phyloP scores from a whole-genome alignment of 106 monocot genomes.

The Apostasia shenzhenica region DNA sequence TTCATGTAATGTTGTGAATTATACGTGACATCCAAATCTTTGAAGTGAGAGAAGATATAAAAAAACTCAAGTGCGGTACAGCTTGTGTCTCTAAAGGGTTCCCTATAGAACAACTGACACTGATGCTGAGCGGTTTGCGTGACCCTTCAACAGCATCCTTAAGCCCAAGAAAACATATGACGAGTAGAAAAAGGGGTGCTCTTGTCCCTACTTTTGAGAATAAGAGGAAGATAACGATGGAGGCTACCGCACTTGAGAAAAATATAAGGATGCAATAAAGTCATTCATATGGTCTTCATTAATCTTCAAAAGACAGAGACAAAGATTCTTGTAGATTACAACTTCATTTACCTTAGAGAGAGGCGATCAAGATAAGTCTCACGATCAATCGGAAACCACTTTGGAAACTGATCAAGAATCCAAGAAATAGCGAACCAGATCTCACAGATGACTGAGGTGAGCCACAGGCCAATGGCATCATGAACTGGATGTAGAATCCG shows the following conservation, averaged over 20 bases:
- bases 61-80: background rate
- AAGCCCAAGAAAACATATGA: too few species aligned
- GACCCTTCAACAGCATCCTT: too few species aligned
- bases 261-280: too few species aligned
- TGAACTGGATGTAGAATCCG: slow-evolving; percentile 75
- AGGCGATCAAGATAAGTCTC: slow-evolving; percentile 98
- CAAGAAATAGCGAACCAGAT: slow-evolving; percentile 96
- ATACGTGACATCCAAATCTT: background rate
- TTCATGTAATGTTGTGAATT: too few species aligned
- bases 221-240: background rate
- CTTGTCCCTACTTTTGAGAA: background rate
- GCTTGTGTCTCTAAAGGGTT: background rate
- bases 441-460: slow-evolving; percentile 87
- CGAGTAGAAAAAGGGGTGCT: too few species aligned
- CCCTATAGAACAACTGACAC: background rate
- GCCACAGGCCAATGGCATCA: slow-evolving; percentile 82
- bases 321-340: too few species aligned
- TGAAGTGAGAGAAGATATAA: background rate
- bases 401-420: slow-evolving; percentile 99
- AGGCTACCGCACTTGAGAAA: background rate
- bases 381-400: slow-evolving; percentile 89
- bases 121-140: too few species aligned
- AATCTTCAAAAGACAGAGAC: too few species aligned
- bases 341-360: slow-evolving; percentile 53
- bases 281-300: too few species aligned